phyloP scores from a whole-genome alignment of 306 rosid genomes.

The Quercus wislizeni region DNA sequence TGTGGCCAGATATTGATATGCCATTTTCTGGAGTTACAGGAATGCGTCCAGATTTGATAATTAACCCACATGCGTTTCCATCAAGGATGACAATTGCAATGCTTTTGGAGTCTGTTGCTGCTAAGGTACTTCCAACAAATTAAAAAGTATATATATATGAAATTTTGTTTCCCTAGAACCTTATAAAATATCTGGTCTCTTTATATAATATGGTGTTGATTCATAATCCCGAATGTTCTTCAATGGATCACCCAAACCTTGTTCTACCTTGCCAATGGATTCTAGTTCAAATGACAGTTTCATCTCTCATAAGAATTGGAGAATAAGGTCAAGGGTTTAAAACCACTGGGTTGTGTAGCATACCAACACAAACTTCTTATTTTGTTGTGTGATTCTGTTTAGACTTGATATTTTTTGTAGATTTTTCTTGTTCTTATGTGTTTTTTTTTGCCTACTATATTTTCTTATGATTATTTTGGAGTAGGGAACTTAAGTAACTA shows the following conservation, averaged over 20 bases:
- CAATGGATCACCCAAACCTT: not conserved
- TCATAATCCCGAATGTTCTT: not conserved
- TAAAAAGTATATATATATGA: not conserved
- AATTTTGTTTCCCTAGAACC: not conserved
- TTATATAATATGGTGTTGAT: not conserved
- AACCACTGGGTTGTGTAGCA: too few species aligned
- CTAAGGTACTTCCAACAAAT: slow-evolving; percentile 60
- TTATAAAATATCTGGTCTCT: not conserved
- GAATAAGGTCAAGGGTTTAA: too few species aligned
- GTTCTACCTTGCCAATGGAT: not conserved
- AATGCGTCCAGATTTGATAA: slow-evolving; percentile 98
- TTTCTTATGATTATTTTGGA: not conserved
- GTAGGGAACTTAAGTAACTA: not conserved
- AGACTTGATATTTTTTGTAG: too few species aligned
- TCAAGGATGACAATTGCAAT: slow-evolving; percentile 99
- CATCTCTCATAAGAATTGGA: too few species aligned
- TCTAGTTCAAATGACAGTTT: too few species aligned
- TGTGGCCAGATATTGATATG: slow-evolving; percentile 99
- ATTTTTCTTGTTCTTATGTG: too few species aligned
- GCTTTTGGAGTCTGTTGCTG: slow-evolving; percentile 98
- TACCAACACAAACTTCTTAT: too few species aligned
- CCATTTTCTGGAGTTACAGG: slow-evolving; percentile 93
- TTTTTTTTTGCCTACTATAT: not conserved
- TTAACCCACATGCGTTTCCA: slow-evolving; percentile 99
- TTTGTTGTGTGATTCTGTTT: too few species aligned